Evolutionary conservation across 495 filamentous ascomycete genomes (phyloP).

Genomic region (Tetracladium marchalianum): DNA sequence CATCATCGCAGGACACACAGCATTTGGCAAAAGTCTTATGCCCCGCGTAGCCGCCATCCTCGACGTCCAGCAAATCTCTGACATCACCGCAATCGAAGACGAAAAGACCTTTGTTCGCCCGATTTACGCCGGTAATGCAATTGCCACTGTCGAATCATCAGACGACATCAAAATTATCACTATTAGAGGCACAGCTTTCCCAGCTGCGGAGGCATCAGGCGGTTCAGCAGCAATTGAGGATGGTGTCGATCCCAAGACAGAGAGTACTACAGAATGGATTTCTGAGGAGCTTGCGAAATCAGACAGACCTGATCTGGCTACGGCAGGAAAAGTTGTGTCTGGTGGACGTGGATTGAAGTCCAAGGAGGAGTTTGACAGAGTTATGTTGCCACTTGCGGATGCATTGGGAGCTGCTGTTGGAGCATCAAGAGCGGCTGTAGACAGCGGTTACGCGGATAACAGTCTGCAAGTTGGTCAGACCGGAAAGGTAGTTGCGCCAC

Average conservation of each 20-base stretch:
- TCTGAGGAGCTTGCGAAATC: constrained; percentile 88
- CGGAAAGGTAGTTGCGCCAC: constrained; percentile 94
- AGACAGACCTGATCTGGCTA: constrained; percentile 90
- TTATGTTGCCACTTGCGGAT: constrained; percentile 89
- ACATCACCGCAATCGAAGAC: constrained; percentile 76
- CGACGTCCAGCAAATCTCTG: constrained; percentile 86
- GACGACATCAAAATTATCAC: constrained; percentile 85
- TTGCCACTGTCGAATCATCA: constrained; percentile 88
- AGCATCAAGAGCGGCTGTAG: constrained; percentile 88
- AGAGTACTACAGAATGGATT: constrained; percentile 72
- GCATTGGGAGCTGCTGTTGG: constrained; percentile 87
- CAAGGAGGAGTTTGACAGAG: constrained; percentile 87
- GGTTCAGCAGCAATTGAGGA: constrained; percentile 50
- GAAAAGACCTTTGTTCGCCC: constrained; percentile 95
- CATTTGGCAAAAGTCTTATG: constrained; percentile 92
- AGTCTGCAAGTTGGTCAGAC: constrained; percentile 97
- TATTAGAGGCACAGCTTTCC: constrained; percentile 85
- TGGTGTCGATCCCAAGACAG: constrained; percentile 62
- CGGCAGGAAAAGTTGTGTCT: constrained; percentile 80
- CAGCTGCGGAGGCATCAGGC: constrained; percentile 41
- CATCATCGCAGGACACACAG: constrained; percentile 80
- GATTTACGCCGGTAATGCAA: constrained; percentile 96
- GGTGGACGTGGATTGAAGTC: constrained; percentile 93
- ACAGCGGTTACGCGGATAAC: constrained; percentile 98
- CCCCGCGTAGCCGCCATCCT: constrained; percentile 93